These are phyloP conservation scores for Rutstroemia sp. DNA, from an alignment of 2,329 filamentous ascomycete genomes.

Conservation along the genomic window DNA sequence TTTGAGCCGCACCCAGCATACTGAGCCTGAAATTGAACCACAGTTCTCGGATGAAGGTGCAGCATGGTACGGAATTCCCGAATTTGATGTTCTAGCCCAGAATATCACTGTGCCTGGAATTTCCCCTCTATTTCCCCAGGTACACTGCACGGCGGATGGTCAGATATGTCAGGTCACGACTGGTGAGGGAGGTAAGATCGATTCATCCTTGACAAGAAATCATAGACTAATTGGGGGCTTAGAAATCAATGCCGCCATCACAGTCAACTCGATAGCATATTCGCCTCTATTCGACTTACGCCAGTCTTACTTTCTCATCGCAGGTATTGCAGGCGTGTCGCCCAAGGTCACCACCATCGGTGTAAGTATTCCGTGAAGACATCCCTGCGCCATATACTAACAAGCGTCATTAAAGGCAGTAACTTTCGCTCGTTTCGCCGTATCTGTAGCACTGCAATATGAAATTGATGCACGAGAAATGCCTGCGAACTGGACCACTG, in stretches of 20 bases:
- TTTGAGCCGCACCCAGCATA: background rate
- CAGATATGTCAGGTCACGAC: slow-evolving; percentile 52
- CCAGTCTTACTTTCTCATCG: slow-evolving; percentile 61
- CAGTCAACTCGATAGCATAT: slow-evolving; percentile 53
- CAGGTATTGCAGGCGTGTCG: slow-evolving; percentile 66
- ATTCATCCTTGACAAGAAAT: background rate
- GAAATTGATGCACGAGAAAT: slow-evolving; percentile 65
- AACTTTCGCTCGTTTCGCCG: slow-evolving; percentile 58
- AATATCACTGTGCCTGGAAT: slow-evolving; percentile 52
- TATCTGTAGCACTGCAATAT: slow-evolving; percentile 68
- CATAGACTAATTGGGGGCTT: background rate
- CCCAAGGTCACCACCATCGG: slow-evolving; percentile 58
- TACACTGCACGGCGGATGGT: slow-evolving; percentile 52
- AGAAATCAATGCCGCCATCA: slow-evolving; percentile 58
- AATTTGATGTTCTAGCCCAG: slow-evolving; percentile 42
- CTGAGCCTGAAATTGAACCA: slow-evolving; percentile 20
- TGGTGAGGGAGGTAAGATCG: slow-evolving; percentile 1
- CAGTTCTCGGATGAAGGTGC: slow-evolving; percentile 8
- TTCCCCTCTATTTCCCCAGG: slow-evolving; percentile 51
- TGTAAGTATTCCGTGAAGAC: background rate
- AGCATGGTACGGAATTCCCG: slow-evolving; percentile 45
- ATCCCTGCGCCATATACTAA: background rate
- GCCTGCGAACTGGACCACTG: slow-evolving; percentile 53
- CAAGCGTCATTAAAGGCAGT: slow-evolving; percentile 37
- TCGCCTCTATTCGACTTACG: slow-evolving; percentile 55